Percentiles rank a stretch among this genome's conserved stretches.
Conservation (phyloP, 805 yeast species). For the Danielozyma ontarioensis region DNA sequence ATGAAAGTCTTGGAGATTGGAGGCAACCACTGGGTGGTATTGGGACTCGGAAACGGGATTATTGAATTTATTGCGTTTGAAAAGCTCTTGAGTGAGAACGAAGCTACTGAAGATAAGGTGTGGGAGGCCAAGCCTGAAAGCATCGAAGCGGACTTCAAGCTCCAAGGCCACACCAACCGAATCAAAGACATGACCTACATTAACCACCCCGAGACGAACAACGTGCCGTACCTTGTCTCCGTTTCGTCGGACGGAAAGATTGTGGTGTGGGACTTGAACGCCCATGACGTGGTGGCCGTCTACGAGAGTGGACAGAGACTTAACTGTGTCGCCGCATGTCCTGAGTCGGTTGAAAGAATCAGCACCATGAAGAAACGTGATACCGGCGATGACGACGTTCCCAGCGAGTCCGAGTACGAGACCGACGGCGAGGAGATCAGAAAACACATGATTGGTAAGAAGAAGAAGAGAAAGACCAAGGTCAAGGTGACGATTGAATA, state of each 20-base stretch:
- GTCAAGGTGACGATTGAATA: conserved; percentile 55
- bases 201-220: conserved; percentile 31
- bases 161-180: conserved; percentile 81
- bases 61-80: conserved; percentile 52
- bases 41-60: conserved; percentile 69
- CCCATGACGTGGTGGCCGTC: conserved; percentile 81
- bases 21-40: conserved; percentile 51
- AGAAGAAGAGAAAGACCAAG: conserved; percentile 32
- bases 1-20: conserved; percentile 47
- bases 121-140: conserved; percentile 18
- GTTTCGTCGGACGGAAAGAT: conserved; percentile 92
- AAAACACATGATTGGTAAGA: conserved; percentile 49
- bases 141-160: conserved; percentile 46
- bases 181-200: conserved; percentile 71
- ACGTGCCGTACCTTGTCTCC: conserved; percentile 54
- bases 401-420: conserved; percentile 69
- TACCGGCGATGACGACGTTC: conserved; percentile 14
- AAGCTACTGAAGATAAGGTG: conserved; percentile 19
- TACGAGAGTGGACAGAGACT: conserved; percentile 88
- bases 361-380: conserved; percentile 61
- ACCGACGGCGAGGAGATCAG: conserved; percentile 66
- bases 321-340: conserved; percentile 74
- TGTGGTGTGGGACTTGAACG: conserved; percentile 73
- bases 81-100: conserved; percentile 16
- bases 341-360: conserved; percentile 72